Evolutionary conservation across 2,329 filamentous ascomycete species (phyloP), one percentile per base, ranked within the genome.

Genomic region (Lecanicillium sp.): DNA sequence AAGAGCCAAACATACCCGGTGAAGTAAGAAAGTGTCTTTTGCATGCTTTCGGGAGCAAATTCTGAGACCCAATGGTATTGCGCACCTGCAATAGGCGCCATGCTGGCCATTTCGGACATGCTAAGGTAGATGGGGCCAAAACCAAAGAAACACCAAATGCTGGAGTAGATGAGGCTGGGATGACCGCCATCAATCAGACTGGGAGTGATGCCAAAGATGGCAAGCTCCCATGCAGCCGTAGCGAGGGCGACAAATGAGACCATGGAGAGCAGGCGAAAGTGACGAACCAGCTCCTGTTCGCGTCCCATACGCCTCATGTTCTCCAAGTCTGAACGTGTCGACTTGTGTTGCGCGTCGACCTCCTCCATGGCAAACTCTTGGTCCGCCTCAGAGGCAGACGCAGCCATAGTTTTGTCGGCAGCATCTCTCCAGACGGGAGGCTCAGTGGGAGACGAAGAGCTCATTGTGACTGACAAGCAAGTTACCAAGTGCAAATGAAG

Each of bases 251-350:
- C 41, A 30, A 43, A 43, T 10, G 41, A 43, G 5, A 33, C 29
- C 35, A 44, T 32, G 18, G 42, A 41, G 14, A 33, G 36, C 4
- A 38, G 17, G 13, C 42, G 42, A 15, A 41, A 44, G 10, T 39
- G 38, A n/a, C 42, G 38, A 29, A 44, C 30, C 12, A 44, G 31
- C n/a, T 41, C 42, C 31, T 44, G 42, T 10, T 34, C 29, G 19
- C 42, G 34, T 5, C 42, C 42, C 42, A 44, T 44, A 14, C 42
- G 42, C 19, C 35, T 35, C 42, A 44, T 44, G 19, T 44, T 33
- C 11, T 29, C 35, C 35, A 20, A 17, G 35, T 37, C 35, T 15
- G 14, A 15, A 5, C 9, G 17, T 11, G 35, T 19, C n/a, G 35
- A 37, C 25, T 20, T 30, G 35, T 37, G 27, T 8, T 20, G 35